Conservation (phyloP, 305 asterid genomes). For the Fraxinus nigra region DNA sequence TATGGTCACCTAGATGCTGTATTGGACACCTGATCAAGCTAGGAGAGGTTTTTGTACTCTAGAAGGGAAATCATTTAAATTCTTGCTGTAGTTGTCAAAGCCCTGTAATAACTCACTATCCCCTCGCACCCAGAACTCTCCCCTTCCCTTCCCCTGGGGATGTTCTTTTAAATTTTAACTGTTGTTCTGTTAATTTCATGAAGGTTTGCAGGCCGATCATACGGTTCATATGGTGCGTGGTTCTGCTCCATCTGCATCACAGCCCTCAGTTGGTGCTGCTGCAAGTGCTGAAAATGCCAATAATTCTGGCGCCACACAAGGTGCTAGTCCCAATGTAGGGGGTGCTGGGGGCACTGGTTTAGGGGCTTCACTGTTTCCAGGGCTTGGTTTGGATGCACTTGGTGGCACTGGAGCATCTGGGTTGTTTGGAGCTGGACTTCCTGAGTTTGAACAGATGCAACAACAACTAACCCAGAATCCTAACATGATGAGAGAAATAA, state of each 20-base stretch:
- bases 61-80: neutral
- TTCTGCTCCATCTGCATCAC: slow-evolving; percentile 50
- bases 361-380: slow-evolving; percentile 49
- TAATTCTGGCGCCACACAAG: slow-evolving; percentile 34
- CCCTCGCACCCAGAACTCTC: slow-evolving; percentile 8
- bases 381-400: slow-evolving; percentile 44
- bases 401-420: slow-evolving; percentile 49
- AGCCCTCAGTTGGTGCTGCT: slow-evolving; percentile 41
- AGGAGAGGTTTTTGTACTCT: neutral
- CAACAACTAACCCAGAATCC: slow-evolving; percentile 69
- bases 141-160: slow-evolving; percentile 6
- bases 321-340: slow-evolving; percentile 29
- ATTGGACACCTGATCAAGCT: neutral
- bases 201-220: slow-evolving; percentile 69
- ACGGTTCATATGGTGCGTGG: slow-evolving; percentile 75
- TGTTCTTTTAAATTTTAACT: neutral
- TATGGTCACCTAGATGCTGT: neutral
- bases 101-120: neutral
- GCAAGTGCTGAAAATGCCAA: slow-evolving; percentile 38
- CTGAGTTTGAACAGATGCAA: slow-evolving; percentile 66
- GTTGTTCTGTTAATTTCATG: slow-evolving; percentile 15
- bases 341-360: slow-evolving; percentile 33
- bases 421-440: slow-evolving; percentile 61
- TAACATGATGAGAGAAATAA: slow-evolving; percentile 62
- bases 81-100: neutral